phyloP scores from a whole-genome alignment of 78 protist species.

The Dictyostelium brefeldianum region DNA sequence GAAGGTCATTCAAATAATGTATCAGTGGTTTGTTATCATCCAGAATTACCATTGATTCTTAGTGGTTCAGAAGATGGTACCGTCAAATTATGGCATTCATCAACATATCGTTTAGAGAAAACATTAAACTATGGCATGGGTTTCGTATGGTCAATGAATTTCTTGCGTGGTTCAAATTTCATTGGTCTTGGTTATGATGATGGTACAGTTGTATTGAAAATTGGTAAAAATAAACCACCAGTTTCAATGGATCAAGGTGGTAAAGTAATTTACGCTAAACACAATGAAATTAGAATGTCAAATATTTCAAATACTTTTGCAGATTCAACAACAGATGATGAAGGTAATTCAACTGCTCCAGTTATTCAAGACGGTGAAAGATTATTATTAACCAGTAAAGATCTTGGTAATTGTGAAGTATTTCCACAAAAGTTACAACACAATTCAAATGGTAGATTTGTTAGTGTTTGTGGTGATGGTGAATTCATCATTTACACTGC shows the following conservation, averaged over 20 bases:
- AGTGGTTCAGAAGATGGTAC: slow-evolving; percentile 96
- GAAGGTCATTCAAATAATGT: slow-evolving; percentile 96
- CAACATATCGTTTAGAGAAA: slow-evolving; percentile 95
- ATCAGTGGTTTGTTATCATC: slow-evolving; percentile 95
- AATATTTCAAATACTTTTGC: slow-evolving; percentile 55
- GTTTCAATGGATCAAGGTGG: slow-evolving; percentile 96
- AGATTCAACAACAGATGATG: neutral
- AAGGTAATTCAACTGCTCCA: neutral
- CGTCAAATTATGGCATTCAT: slow-evolving; percentile 95
- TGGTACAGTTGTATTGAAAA: slow-evolving; percentile 96
- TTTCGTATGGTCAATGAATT: slow-evolving; percentile 96
- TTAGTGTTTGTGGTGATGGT: slow-evolving; percentile 98
- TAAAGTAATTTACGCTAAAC: slow-evolving; percentile 93
- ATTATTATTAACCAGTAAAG: slow-evolving; percentile 87
- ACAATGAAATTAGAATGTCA: slow-evolving; percentile 89
- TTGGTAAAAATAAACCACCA: slow-evolving; percentile 98
- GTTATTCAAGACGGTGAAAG: slow-evolving; percentile 92
- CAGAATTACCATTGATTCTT: slow-evolving; percentile 97
- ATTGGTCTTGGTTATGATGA: slow-evolving; percentile 96
- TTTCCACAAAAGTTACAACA: slow-evolving; percentile 92
- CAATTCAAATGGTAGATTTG: slow-evolving; percentile 96
- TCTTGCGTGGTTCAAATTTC: slow-evolving; percentile 81
- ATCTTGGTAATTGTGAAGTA: slow-evolving; percentile 95
- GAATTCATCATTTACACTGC: slow-evolving; percentile 98
- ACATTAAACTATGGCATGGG: slow-evolving; percentile 96